Percentiles rank a stretch among this genome's conserved stretches.
phyloP scores from a whole-genome alignment of 1,284 basidiomycete genomes.

The Trametes versicolor region DNA sequence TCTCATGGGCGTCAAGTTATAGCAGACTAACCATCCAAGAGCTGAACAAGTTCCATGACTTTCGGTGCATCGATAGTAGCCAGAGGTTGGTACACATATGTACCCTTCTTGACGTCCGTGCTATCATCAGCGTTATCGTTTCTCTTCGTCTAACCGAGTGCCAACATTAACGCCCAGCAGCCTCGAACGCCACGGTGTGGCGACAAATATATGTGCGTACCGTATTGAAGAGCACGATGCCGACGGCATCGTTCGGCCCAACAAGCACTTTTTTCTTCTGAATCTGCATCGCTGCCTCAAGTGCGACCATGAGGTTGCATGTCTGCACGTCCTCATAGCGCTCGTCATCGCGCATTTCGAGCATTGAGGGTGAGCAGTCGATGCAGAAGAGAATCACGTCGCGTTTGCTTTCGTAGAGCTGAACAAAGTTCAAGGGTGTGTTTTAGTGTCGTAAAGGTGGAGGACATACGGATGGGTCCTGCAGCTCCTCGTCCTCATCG shows the following conservation, averaged over 20 bases:
- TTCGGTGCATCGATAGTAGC: conserved; percentile 82
- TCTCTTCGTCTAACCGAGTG: conserved; percentile 46
- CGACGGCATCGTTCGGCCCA: conserved; percentile 89
- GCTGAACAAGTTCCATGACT: conserved; percentile 76
- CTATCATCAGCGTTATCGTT: conserved; percentile 61
- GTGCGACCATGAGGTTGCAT: conserved; percentile 72
- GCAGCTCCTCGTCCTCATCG: conserved; percentile 81
- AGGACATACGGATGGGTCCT: conserved; percentile 68
- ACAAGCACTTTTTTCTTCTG: conserved; percentile 91
- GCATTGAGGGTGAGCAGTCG: conserved; percentile 93
- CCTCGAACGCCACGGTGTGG: conserved; percentile 8
- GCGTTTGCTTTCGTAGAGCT: conserved; percentile 79
- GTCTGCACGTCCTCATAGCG: conserved; percentile 69
- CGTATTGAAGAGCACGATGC: conserved; percentile 93
- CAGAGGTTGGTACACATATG: conserved; percentile 81
- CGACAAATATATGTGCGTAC: conserved; percentile 56
- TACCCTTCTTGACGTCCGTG: conserved; percentile 80
- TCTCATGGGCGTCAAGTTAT: conserved; percentile 6
- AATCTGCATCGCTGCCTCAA: conserved; percentile 86
- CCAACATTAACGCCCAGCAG: conserved; percentile 5
- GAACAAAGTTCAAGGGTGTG: not conserved
- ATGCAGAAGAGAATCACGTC: conserved; percentile 94
- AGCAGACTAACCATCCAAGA: conserved; percentile 71
- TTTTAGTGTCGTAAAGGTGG: not conserved
- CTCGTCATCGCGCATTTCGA: conserved; percentile 71